Conservation (phyloP, 176 grass and related monocot genomes). For the Echinochloa phyllopogon region DNA sequence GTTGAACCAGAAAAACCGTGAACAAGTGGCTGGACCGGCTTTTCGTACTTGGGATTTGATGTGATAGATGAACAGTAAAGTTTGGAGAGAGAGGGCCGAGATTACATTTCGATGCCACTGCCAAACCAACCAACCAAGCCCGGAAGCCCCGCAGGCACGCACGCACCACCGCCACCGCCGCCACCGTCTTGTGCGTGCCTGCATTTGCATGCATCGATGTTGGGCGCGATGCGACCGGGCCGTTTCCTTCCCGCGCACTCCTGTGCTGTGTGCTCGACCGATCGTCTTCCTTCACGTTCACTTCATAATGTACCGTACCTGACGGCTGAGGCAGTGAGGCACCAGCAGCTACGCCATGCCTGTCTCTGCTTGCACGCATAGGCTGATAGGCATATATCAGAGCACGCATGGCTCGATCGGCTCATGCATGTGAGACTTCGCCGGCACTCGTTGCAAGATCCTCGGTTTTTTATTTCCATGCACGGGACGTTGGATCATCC, state of each 20-base stretch:
- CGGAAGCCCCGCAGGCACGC: neutral
- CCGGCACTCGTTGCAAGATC: no score
- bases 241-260: slow-evolving; percentile 27
- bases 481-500: no score
- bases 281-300: neutral
- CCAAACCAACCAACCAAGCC: neutral
- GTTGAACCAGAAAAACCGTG: no score
- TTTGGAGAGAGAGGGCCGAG: no score
- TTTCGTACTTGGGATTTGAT: no score
- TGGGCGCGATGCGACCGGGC: neutral
- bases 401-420: neutral
- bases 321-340: neutral
- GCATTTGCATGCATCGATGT: neutral
- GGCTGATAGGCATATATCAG: no score
- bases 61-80: no score
- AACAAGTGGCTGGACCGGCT: no score
- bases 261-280: neutral
- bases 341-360: neutral
- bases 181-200: neutral
- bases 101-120: no score
- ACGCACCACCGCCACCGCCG: neutral
- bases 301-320: neutral
- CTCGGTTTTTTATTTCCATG: no score
- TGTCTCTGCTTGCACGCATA: neutral
- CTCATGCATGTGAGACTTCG: neutral